These are phyloP conservation scores for Sarocladium strictum DNA, from an alignment of 2,329 filamentous ascomycete species.

Conservation along the genomic window DNA sequence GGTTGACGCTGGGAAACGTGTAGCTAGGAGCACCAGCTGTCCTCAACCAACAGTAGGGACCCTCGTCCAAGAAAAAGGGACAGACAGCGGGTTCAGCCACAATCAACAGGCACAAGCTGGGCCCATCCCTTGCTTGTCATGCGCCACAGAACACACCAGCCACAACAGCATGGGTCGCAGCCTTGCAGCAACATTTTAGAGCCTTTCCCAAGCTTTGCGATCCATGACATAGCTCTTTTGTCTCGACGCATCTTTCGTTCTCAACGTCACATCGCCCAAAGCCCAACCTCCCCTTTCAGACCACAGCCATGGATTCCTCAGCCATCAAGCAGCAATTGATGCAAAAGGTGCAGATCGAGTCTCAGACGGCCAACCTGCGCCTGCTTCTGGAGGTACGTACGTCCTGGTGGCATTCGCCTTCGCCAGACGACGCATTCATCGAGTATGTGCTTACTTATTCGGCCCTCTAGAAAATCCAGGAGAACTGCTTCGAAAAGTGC, in stretches of 20 bases:
- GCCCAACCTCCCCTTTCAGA: neutral
- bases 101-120: neutral
- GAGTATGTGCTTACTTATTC: neutral
- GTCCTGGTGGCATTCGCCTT: neutral
- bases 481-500: conserved; percentile 76
- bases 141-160: conserved; percentile 10
- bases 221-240: conserved; percentile 5
- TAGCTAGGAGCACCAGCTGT: conserved; percentile 9
- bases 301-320: conserved; percentile 49
- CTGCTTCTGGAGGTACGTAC: conserved; percentile 64
- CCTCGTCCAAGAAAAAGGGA: neutral
- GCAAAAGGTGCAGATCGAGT: conserved; percentile 58
- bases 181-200: conserved; percentile 9
- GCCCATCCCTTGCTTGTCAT: neutral
- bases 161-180: conserved; percentile 8
- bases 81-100: conserved; percentile 1
- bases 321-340: conserved; percentile 56
- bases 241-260: neutral
- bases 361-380: conserved; percentile 62
- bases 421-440: conserved; percentile 11
- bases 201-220: neutral
- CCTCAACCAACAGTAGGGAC: conserved; percentile 1
- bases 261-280: neutral
- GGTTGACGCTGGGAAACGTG: conserved; percentile 7
- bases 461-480: conserved; percentile 63